Base-by-base conservation (phyloP, 1,139 yeast genomes). In the Taphrina communis region DNA sequence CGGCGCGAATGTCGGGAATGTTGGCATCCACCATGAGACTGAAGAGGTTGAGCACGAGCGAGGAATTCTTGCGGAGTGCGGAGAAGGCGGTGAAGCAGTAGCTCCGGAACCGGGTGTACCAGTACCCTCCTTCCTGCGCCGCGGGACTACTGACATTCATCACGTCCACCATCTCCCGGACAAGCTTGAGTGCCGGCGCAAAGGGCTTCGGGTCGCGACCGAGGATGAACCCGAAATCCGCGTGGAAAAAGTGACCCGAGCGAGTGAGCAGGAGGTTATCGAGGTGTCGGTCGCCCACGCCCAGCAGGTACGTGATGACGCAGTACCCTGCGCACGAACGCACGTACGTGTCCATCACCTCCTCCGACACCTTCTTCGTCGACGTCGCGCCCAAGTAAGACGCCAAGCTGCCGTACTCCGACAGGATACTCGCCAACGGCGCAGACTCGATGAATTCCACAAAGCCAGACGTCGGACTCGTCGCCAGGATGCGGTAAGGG, bases 181-280 rank as follows among this genome's bases (percentile, higher is more conserved):
- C 99, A 50, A 95, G 81, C 76, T 95, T 95, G 98, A 95, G 94
- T 79, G 94, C 82, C 0, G 99, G 99, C 8, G 99, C 98, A 79
- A 95, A 95, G 9, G 98, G 98, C 76, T 95, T 95, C 1, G 99
- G 99, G 76, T 95, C 99, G 68, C 94, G 87, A 0, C 99, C 99
- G 66, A 95, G 80, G 65, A 95, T 93, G 76, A 94, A 95, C 0
- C 99, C 99, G 78, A 91, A 95, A 79, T 95, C 99, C 1, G 97
- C 98, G 76, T 88, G 91, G 68, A 74, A 74, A 66, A 74, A 74
- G 55, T 73, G 75, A 17, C 82, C 97, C 77, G 89, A 89, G 0
- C 89, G 86, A 17, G 85, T 82, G 25, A 86, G 82, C 48, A 95
- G 81, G 72, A 95, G 80, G 75, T 95, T 95, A 75, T 95, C 99